Percentiles rank a stretch among this genome's conserved stretches.
Conservation (phyloP, 495 filamentous ascomycete genomes). For the Podospora conica region DNA sequence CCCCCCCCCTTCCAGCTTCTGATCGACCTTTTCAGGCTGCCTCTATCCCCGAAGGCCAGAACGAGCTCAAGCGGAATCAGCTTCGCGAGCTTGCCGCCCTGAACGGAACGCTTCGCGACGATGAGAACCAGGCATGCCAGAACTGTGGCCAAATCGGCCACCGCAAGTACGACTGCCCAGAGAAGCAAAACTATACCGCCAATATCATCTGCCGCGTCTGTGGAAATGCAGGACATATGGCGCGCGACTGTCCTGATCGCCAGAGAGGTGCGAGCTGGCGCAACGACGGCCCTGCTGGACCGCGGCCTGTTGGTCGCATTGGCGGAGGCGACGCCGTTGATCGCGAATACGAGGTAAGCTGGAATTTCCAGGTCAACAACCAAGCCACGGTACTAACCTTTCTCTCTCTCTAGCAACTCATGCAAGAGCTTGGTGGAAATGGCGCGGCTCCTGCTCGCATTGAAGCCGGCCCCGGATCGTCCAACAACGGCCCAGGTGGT, state of each 20-base stretch:
- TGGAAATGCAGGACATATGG: constrained; percentile 50
- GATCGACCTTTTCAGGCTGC: constrained; percentile 62
- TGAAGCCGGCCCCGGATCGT: constrained; percentile 71
- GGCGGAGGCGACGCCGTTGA: constrained; percentile 77
- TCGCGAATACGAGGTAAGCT: constrained; percentile 80
- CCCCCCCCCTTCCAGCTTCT: no score
- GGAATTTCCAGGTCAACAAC: constrained; percentile 22
- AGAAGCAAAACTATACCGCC: constrained; percentile 95
- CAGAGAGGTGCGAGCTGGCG: constrained; percentile 88
- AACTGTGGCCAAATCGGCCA: constrained; percentile 99
- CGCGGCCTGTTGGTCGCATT: constrained; percentile 53
- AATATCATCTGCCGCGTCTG: constrained; percentile 99
- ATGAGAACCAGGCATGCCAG: constrained; percentile 98
- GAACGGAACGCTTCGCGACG: constrained; percentile 96
- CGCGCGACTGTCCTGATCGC: constrained; percentile 71
- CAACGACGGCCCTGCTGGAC: constrained; percentile 54
- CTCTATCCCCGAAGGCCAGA: constrained; percentile 96
- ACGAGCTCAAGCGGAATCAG: constrained; percentile 96
- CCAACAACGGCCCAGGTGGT: constrained; percentile 33
- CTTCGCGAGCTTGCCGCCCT: constrained; percentile 93
- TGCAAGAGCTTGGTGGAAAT: constrained; percentile 82
- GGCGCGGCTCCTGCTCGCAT: constrained; percentile 71
- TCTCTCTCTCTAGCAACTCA: constrained; percentile 68
- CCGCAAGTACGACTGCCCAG: constrained; percentile 96
- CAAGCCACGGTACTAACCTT: constrained; percentile 30